Evolutionary conservation across 139 green algal species (phyloP).

Genomic region (Chlamydomonas schloesseri): DNA sequence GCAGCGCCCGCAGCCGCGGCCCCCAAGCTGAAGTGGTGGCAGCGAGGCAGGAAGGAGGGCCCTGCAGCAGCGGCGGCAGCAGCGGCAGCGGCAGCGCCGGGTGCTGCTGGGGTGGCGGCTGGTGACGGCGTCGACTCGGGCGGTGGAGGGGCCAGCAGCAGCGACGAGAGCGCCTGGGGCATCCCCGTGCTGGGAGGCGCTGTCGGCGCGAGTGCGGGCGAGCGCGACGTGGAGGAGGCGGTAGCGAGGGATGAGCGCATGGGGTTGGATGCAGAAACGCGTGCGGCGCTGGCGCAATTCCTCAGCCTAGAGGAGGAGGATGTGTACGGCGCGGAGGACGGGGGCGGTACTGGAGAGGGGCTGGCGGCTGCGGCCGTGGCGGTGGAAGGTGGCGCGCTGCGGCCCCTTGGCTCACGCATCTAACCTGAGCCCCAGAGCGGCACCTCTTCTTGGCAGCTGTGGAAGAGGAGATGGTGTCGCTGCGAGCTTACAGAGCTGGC

Average conservation of each 20-base stretch:
- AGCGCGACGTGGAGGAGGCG: background rate
- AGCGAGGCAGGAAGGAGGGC: no score
- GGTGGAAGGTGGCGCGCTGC: no score
- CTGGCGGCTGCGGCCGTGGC: no score
- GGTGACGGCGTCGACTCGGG: background rate
- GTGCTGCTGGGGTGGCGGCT: background rate
- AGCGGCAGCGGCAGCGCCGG: background rate
- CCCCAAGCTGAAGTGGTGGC: background rate
- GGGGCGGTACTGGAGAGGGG: no score
- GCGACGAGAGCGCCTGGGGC: background rate
- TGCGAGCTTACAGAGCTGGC: no score
- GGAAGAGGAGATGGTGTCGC: no score
- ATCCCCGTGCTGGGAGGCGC: no score
- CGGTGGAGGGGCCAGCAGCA: background rate
- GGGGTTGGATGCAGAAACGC: slow-evolving; percentile 14
- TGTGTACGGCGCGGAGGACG: background rate
- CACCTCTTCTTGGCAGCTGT: no score
- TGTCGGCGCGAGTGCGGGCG: background rate
- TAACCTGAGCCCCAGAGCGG: no score
- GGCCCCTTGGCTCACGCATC: no score
- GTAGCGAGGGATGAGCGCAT: background rate
- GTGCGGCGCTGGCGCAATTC: background rate
- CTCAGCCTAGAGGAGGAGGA: slow-evolving; percentile 36
- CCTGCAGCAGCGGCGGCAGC: background rate
- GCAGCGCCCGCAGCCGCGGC: no score